Conservation (phyloP, 176 grass and related monocot species). For the Canna indica region DNA sequence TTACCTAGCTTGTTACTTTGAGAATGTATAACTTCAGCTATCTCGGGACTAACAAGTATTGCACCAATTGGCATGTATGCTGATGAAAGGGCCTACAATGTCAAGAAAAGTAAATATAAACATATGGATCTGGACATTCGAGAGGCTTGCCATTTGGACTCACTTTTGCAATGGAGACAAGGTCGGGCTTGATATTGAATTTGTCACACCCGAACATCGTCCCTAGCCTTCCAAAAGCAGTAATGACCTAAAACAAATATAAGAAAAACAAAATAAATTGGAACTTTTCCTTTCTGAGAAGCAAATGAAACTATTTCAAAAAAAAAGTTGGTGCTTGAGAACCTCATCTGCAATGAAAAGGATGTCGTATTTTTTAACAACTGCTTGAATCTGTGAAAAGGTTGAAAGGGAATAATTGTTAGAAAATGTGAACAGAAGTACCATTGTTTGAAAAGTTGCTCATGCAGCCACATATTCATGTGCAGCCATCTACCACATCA, state of each 20-base stretch:
- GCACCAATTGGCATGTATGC: slow-evolving; percentile 88
- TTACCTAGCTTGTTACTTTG: slow-evolving; percentile 97
- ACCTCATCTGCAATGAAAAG: slow-evolving; percentile 99
- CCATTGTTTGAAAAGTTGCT: too few species aligned
- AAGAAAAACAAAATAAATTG: slow-evolving; percentile 1
- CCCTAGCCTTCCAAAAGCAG: slow-evolving; percentile 94
- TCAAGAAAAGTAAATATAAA: background rate
- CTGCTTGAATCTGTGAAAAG: slow-evolving; percentile 61
- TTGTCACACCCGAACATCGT: slow-evolving; percentile 94
- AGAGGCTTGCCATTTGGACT: background rate
- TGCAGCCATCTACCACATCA: too few species aligned
- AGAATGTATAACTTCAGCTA: slow-evolving; percentile 76
- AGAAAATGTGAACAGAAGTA: background rate
- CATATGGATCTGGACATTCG: background rate
- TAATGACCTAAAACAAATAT: slow-evolving; percentile 59
- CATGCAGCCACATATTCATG: too few species aligned
- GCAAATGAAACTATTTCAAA: background rate
- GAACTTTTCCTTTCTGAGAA: background rate
- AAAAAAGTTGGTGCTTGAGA: background rate
- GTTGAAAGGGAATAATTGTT: background rate
- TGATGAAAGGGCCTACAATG: slow-evolving; percentile 81
- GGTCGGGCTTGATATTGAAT: slow-evolving; percentile 77
- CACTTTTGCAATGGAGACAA: slow-evolving; percentile 87
- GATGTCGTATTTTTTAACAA: slow-evolving; percentile 92
- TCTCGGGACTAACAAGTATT: slow-evolving; percentile 82